Evolutionary conservation across 768 basidiomycete species (phyloP), one percentile per base, ranked within the genome.

Genomic region (Russula sp.): DNA sequence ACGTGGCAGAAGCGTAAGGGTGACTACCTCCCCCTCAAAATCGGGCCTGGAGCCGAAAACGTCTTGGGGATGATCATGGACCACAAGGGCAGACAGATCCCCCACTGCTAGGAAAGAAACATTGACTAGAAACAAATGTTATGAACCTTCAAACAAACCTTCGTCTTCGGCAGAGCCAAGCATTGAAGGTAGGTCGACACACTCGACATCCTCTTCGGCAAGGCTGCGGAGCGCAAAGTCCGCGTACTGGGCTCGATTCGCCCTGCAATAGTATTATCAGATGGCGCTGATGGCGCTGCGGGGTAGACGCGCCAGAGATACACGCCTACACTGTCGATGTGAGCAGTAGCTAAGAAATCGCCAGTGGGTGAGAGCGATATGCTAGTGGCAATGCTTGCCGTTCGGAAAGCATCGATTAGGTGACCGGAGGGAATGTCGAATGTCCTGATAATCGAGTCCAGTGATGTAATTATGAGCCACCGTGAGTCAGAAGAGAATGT

Each of bases 401-500:
- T 93, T 57, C 83, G 81, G 78, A 99, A 98, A 0, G 85, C 92
- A 68, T 98, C 93, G 56, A 99, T 94, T 41, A 98, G 77, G 32
- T 85, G 80, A 6, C 95, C 94, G 18, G 94, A 93, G 0, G 97
- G 96, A 29, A 99, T 81, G 70, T 99, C 96, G 72, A 93, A 99
- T 2, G 96, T 98, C 35, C 97, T 84, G 68, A 98, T 91, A 56
- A 88, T 79, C 0, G 92, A 91, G 72, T 99, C 97, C 43, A 97
- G 76, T 9, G 95, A 94, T 2, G 90, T 84, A 1, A 86, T 78
- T 45, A 98, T 81, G 54, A 99, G 77, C 97, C 96, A 98, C 57
- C 97, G 80, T 2, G 94, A 95, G 72, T 98, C 94, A 1, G 92
- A 85, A 8, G 97, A 98, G 74, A 98, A 98, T 1, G 91, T 83